A percentile compares a stretch with the other conserved stretches of the same genome.
Evolutionary conservation across 2,329 filamentous ascomycete genomes (phyloP).

Genomic region (Pseudocercospora musae): DNA sequence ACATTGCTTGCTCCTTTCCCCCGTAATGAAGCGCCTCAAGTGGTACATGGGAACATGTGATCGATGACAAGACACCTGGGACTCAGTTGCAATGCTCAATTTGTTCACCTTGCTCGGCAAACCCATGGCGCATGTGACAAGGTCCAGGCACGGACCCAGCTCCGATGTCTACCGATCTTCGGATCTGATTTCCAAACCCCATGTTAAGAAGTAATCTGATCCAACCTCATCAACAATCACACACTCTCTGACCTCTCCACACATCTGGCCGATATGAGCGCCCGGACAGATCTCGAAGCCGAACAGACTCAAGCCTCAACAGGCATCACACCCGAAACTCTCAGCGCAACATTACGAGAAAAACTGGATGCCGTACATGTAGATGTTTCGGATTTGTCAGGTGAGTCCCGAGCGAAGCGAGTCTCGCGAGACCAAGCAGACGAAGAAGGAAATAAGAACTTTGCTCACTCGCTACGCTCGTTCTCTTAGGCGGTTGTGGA

Average conservation of each 20-base stretch:
- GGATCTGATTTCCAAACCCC: neutral
- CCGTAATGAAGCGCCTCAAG: too few species aligned
- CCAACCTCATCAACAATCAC: neutral
- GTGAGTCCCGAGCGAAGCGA: slow-evolving; percentile 44
- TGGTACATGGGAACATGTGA: too few species aligned
- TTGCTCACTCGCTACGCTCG: neutral
- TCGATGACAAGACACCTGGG: too few species aligned
- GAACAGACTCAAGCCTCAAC: slow-evolving; percentile 48
- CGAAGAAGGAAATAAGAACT: too few species aligned
- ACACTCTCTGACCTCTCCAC: too few species aligned
- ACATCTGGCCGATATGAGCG: slow-evolving; percentile 38
- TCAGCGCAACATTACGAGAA: slow-evolving; percentile 66
- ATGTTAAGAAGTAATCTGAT: neutral
- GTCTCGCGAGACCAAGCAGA: neutral
- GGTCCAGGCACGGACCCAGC: neutral
- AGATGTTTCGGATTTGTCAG: slow-evolving; percentile 87
- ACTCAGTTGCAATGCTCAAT: neutral
- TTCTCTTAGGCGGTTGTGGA: slow-evolving; percentile 60
- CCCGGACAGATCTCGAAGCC: slow-evolving; percentile 42
- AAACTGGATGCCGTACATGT: slow-evolving; percentile 74
- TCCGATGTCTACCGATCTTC: neutral
- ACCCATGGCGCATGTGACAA: neutral
- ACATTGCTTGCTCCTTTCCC: neutral
- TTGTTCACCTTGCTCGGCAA: neutral
- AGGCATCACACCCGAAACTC: slow-evolving; percentile 68